phyloP scores from a whole-genome alignment of 495 filamentous ascomycete species.

The Aspergillus ellipticus region DNA sequence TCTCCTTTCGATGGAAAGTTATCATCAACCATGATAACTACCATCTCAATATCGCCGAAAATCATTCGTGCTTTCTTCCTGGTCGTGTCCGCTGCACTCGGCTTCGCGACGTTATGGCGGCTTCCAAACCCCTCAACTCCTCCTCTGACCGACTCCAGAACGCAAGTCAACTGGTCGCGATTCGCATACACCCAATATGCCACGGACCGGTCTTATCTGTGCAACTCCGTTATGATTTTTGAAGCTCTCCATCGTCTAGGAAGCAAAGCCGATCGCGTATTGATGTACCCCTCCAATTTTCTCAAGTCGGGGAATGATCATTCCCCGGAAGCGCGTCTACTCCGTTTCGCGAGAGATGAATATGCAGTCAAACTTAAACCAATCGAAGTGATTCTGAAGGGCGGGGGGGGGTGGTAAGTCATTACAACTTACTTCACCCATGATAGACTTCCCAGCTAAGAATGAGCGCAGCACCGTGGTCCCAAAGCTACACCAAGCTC shows the following conservation, averaged over 20 bases:
- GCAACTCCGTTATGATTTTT: constrained; percentile 67
- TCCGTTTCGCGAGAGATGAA: constrained; percentile 53
- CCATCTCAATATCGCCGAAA: not conserved
- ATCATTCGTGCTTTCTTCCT: not conserved
- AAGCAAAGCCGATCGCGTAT: constrained; percentile 54
- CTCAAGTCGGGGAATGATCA: constrained; percentile 18
- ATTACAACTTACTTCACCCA: constrained; percentile 8
- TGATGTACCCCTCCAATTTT: constrained; percentile 54
- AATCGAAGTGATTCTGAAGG: constrained; percentile 38
- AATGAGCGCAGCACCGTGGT: constrained; percentile 42
- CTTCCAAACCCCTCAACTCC: not conserved
- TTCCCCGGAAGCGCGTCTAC: constrained; percentile 39
- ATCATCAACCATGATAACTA: not conserved
- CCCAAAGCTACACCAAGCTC: constrained; percentile 56
- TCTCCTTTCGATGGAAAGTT: not conserved
- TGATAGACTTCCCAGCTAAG: constrained; percentile 6
- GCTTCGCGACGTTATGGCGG: not conserved
- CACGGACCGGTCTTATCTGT: constrained; percentile 56
- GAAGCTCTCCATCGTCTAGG: constrained; percentile 49
- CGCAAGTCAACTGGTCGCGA: constrained; percentile 41
- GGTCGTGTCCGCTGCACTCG: not conserved
- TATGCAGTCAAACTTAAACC: constrained; percentile 54
- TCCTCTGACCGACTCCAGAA: not conserved
- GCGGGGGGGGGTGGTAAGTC: constrained; percentile 28
- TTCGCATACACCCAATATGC: constrained; percentile 64